Conservation (phyloP, 768 basidiomycete genomes). For the Amanita inopinata region DNA sequence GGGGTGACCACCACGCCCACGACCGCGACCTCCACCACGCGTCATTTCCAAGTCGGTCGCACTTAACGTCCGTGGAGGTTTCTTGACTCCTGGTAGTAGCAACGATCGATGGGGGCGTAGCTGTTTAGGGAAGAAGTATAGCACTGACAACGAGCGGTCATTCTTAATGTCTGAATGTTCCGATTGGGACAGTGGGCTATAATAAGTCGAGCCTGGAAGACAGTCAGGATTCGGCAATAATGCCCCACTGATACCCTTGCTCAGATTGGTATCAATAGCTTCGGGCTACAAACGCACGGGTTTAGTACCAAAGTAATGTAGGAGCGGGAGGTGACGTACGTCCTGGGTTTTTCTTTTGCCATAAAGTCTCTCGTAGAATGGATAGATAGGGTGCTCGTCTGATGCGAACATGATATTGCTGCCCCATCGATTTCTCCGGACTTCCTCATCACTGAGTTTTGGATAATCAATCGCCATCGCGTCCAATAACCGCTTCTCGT, state of each 20-base stretch:
- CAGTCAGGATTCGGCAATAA: conserved; percentile 80
- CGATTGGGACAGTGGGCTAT: conserved; percentile 53
- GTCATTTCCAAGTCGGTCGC: conserved; percentile 63
- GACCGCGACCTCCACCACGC: conserved; percentile 41
- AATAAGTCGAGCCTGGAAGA: conserved; percentile 87
- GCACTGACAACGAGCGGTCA: conserved; percentile 79
- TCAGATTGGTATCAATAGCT: conserved; percentile 54
- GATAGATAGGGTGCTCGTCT: conserved; percentile 79
- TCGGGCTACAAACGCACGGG: conserved; percentile 47
- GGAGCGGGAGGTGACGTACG: conserved; percentile 32
- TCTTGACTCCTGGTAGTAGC: conserved; percentile 64
- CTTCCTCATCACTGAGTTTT: conserved; percentile 72
- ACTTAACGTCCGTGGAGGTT: conserved; percentile 49
- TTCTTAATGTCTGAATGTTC: conserved; percentile 73
- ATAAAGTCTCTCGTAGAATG: conserved; percentile 82
- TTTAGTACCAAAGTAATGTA: conserved; percentile 7
- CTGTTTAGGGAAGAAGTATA: conserved; percentile 88
- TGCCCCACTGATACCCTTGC: conserved; percentile 72
- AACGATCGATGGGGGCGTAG: conserved; percentile 76
- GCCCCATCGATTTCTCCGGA: conserved; percentile 78
- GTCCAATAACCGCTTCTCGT: conserved; percentile 69
- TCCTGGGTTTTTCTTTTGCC: conserved; percentile 78
- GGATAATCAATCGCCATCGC: conserved; percentile 68
- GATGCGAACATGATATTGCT: conserved; percentile 74
- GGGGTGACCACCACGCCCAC: conserved; percentile 35